Conservation (phyloP, 352 stramenopile genomes). For the Blastocystis sp. region DNA sequence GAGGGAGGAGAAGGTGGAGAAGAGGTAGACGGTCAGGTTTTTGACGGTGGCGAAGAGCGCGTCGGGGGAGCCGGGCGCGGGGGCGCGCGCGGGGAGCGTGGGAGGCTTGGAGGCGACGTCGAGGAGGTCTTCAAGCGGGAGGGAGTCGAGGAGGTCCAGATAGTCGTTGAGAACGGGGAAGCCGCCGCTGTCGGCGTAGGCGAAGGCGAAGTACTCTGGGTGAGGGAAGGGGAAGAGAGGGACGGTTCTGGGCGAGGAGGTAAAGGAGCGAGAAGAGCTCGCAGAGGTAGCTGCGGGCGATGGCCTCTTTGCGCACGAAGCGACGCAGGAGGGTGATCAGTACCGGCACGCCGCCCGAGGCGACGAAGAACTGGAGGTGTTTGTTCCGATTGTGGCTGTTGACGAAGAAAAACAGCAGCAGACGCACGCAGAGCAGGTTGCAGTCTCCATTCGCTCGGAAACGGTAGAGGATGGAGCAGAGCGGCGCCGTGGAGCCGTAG, state of each 20-base stretch:
- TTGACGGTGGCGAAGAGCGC: neutral
- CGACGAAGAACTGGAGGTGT: neutral
- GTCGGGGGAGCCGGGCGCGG: too few relatives aligned
- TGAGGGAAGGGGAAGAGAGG: neutral
- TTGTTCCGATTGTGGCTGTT: slow-evolving; percentile 10
- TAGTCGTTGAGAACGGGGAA: neutral
- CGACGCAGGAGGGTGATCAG: neutral
- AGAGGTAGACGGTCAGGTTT: neutral
- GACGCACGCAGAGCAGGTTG: neutral
- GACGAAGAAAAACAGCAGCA: slow-evolving; percentile 40
- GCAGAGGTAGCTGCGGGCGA: neutral
- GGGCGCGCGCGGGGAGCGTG: too few relatives aligned
- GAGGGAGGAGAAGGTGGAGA: neutral
- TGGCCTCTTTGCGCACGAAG: neutral
- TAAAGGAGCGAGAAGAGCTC: slow-evolving; percentile 15
- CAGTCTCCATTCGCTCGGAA: neutral
- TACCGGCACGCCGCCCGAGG: neutral
- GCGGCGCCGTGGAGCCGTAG: neutral
- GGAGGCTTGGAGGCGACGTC: too few relatives aligned
- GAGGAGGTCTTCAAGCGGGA: neutral
- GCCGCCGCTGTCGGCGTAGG: neutral
- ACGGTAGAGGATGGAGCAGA: neutral
- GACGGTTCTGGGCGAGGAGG: neutral
- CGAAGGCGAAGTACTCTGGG: neutral
- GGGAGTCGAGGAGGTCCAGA: neutral